Evolutionary conservation across 805 yeast species (phyloP).

Genomic region (Nakazawaea wyomingensis): DNA sequence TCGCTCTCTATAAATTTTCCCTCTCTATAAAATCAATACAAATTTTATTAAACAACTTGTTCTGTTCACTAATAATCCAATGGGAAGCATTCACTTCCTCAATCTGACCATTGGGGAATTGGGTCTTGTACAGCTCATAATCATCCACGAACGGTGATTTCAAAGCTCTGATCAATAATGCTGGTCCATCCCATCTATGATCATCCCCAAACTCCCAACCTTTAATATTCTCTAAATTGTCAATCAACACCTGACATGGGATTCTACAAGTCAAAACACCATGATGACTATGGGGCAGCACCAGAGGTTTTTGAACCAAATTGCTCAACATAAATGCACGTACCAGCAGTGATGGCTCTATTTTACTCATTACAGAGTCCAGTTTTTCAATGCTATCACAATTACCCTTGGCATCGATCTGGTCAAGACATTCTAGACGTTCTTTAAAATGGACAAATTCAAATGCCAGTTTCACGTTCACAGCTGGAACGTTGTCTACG

Average conservation of each 20-base stretch:
- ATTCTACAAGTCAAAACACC: slow-evolving; percentile 37
- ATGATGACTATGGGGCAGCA: too few relatives aligned
- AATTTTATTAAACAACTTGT: slow-evolving; percentile 59
- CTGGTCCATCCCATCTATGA: slow-evolving; percentile 59
- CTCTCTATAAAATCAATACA: slow-evolving; percentile 43
- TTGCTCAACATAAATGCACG: slow-evolving; percentile 75
- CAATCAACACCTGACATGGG: slow-evolving; percentile 62
- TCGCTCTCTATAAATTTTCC: background rate
- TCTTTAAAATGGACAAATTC: slow-evolving; percentile 27
- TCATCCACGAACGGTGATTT: slow-evolving; percentile 39
- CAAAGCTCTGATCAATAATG: slow-evolving; percentile 73
- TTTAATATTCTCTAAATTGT: slow-evolving; percentile 57
- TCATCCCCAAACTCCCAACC: slow-evolving; percentile 58
- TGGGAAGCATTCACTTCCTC: slow-evolving; percentile 78
- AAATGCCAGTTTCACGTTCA: slow-evolving; percentile 9
- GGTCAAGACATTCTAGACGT: background rate
- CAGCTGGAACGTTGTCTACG: slow-evolving; percentile 81
- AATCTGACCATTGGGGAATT: slow-evolving; percentile 65
- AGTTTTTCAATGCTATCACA: slow-evolving; percentile 30
- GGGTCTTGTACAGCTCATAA: slow-evolving; percentile 13
- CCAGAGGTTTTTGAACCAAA: slow-evolving; percentile 26
- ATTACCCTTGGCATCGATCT: background rate
- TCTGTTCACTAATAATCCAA: slow-evolving; percentile 86
- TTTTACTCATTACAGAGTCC: slow-evolving; percentile 49
- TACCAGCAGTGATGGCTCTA: slow-evolving; percentile 54